Evolutionary conservation across 169 alveolate genomes (phyloP), one percentile per base, ranked within the genome.

Genomic region (Plasmodium cynomolgi): DNA sequence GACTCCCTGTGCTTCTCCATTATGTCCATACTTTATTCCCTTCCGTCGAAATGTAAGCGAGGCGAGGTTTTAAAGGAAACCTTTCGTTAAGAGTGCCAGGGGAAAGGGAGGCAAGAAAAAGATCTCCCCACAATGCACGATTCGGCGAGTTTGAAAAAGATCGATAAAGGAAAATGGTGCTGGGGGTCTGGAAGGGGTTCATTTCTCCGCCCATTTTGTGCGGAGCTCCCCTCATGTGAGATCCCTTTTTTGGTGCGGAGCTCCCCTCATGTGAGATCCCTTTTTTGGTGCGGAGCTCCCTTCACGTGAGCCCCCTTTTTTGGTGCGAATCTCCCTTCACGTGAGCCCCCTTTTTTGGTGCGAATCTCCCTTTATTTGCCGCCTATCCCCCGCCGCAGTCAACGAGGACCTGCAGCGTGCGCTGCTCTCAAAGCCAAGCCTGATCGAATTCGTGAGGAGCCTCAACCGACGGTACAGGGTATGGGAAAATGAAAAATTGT

Each of bases 11-110:
- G 95, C 68, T 91, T 91, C 75, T 91, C 95, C 37, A 17, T 91
- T 47, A 34, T 91, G 41, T 91, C 95, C 20, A 91, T 91, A 68
- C 84, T 91, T 77, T 91, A 81, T 37, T 91, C 95, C 39, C 82
- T 91, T n/a, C 95, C 95, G 26, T 75, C 73, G 39, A 47, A 91
- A 91, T 91, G 95, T 91, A 91, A 91, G 47, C 47, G 29, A 88
- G 54, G n/a, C 72, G 29, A 26, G 31, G 3, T 41, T 41, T 41
- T 85, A 31, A 68, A 20, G 9, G 47, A 7, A 26, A 1, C 44
- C 62, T 83, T 82, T 83, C 33, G 41, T 68, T 68, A 68, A 68
- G 5, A 68, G 77, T 68, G 77, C n/a, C 5, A 9, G 15, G 77
- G 77, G 33, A 62, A 62, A 62, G 17, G 39, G 77, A 23, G 77